These are phyloP conservation scores for Exophiala mesophila DNA, from an alignment of 2,329 filamentous ascomycete genomes.

Conservation along the genomic window DNA sequence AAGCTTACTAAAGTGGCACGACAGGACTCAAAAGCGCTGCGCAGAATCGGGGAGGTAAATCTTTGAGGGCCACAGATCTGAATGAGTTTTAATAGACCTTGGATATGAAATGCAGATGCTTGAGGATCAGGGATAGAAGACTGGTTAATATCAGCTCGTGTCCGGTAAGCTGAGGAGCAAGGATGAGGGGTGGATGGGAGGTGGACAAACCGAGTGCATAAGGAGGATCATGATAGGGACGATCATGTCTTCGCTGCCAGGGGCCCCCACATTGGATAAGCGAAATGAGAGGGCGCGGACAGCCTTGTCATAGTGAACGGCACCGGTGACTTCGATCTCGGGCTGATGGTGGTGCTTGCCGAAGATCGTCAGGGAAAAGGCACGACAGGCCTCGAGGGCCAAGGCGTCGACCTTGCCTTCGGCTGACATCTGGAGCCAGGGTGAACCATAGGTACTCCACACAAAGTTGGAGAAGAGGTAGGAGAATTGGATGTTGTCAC, in stretches of 20 bases:
- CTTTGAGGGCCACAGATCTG: slow-evolving; percentile 17
- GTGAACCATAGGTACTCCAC: slow-evolving; percentile 21
- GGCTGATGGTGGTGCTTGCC: slow-evolving; percentile 18
- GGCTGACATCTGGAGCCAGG: slow-evolving; percentile 19
- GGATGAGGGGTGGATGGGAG: neutral
- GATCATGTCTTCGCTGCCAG: slow-evolving; percentile 17
- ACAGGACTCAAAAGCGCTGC: slow-evolving; percentile 18
- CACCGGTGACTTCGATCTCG: slow-evolving; percentile 19
- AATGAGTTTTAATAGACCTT: slow-evolving; percentile 15
- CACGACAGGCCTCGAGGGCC: slow-evolving; percentile 18
- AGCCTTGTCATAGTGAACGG: slow-evolving; percentile 17
- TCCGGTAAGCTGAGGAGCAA: too few relatives aligned
- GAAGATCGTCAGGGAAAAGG: slow-evolving; percentile 19
- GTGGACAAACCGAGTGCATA: slow-evolving; percentile 18
- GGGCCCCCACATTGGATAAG: slow-evolving; percentile 13
- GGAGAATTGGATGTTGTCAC: slow-evolving; percentile 18
- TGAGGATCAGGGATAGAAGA: slow-evolving; percentile 15
- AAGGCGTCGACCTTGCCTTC: slow-evolving; percentile 16
- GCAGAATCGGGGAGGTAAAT: slow-evolving; percentile 11
- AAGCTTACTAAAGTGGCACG: slow-evolving; percentile 17
- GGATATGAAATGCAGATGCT: slow-evolving; percentile 17
- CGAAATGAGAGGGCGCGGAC: slow-evolving; percentile 17
- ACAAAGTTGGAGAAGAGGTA: slow-evolving; percentile 22
- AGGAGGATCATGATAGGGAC: slow-evolving; percentile 20
- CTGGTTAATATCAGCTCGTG: too few relatives aligned